These are phyloP conservation scores for Fusarium stilboides DNA, from an alignment of 2,329 filamentous ascomycete genomes.

Conservation along the genomic window DNA sequence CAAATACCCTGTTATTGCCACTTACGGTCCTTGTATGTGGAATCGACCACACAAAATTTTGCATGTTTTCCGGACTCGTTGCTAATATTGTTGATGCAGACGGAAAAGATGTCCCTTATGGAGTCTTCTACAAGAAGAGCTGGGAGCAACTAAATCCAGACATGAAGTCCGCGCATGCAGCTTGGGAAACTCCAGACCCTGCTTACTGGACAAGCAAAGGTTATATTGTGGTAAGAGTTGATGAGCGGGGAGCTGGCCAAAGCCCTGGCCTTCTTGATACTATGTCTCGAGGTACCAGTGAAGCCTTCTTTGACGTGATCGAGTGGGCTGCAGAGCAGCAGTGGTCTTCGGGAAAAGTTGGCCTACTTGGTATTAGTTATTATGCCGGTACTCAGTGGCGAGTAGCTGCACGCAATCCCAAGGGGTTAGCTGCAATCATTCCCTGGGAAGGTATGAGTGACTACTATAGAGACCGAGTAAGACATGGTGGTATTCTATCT, in stretches of 20 bases:
- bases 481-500: slow-evolving; percentile 73
- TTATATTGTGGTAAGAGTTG: slow-evolving; percentile 68
- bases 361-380: slow-evolving; percentile 64
- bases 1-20: slow-evolving; percentile 71
- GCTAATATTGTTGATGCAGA: slow-evolving; percentile 46
- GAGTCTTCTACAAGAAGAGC: slow-evolving; percentile 55
- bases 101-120: neutral
- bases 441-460: slow-evolving; percentile 68
- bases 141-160: slow-evolving; percentile 67
- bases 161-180: slow-evolving; percentile 67
- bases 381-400: slow-evolving; percentile 64
- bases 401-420: slow-evolving; percentile 62
- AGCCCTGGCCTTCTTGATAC: slow-evolving; percentile 63
- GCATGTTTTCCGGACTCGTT: slow-evolving; percentile 73
- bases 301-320: slow-evolving; percentile 65
- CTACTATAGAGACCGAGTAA: slow-evolving; percentile 69
- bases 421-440: slow-evolving; percentile 62
- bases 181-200: slow-evolving; percentile 73
- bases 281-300: slow-evolving; percentile 63
- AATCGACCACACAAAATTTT: too few species aligned
- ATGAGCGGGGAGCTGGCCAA: slow-evolving; percentile 65
- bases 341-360: slow-evolving; percentile 65
- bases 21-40: slow-evolving; percentile 81
- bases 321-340: slow-evolving; percentile 63
- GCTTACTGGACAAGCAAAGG: slow-evolving; percentile 68